Evolutionary conservation across 768 basidiomycete genomes (phyloP).

Genomic region (Xanthoconium stramineum): DNA sequence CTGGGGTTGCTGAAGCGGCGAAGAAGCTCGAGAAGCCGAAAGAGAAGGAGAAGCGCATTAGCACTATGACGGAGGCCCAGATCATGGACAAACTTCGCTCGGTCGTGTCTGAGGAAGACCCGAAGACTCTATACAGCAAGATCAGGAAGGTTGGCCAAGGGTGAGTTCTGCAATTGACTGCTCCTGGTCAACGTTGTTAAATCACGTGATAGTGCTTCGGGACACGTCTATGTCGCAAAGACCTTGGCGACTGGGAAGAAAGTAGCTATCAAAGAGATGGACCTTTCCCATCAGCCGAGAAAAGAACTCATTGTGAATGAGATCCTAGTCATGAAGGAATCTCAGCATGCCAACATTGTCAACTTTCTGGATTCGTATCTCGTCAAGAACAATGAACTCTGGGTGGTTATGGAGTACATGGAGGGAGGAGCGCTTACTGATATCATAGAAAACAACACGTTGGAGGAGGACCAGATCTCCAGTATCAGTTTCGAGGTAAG

Average conservation of each 20-base stretch:
- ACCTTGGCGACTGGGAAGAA: conserved; percentile 78
- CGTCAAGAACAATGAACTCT: conserved; percentile 82
- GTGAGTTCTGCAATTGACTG: conserved; percentile 46
- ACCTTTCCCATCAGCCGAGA: conserved; percentile 88
- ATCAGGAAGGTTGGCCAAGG: conserved; percentile 99
- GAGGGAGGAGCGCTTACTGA: conserved; percentile 97
- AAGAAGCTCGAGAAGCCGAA: conserved; percentile 59
- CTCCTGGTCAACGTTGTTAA: background rate
- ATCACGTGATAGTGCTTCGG: conserved; percentile 70
- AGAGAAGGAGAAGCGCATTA: conserved; percentile 80
- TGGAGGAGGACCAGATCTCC: conserved; percentile 94
- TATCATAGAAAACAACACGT: conserved; percentile 93
- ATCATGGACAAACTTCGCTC: conserved; percentile 96
- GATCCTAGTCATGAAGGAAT: conserved; percentile 98
- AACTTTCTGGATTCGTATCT: conserved; percentile 92
- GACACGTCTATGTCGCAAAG: conserved; percentile 97
- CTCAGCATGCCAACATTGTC: conserved; percentile 95
- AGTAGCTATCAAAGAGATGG: conserved; percentile 99
- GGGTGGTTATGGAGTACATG: conserved; percentile 99
- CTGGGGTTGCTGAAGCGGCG: conserved; percentile 64
- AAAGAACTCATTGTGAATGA: conserved; percentile 99
- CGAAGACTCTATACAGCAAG: conserved; percentile 87
- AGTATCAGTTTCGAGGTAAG: conserved; percentile 88
- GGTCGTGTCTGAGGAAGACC: conserved; percentile 85
- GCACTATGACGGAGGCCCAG: conserved; percentile 95